Percentiles rank a stretch among this genome's conserved stretches.
Evolutionary conservation across 306 rosid genomes (phyloP).

Genomic region (Corylus avellana): DNA sequence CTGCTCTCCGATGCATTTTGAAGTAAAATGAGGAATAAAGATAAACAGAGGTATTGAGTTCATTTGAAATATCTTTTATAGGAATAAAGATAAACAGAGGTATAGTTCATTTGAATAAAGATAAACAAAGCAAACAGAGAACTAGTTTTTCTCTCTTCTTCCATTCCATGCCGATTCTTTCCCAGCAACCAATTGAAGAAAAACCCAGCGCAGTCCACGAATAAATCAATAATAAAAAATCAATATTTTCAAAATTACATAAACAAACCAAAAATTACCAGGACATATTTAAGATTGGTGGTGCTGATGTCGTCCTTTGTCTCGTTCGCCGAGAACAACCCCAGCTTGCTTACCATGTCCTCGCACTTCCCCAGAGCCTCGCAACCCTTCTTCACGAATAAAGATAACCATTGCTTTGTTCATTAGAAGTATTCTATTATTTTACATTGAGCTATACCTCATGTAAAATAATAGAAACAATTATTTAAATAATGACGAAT

Average conservation of each 20-base stretch:
- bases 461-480: no score
- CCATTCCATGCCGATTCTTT: not conserved
- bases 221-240: not conserved
- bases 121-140: not conserved
- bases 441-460: no score
- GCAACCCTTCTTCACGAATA: slow-evolving; percentile 68
- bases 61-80: no score
- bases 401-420: no score
- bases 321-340: slow-evolving; percentile 84
- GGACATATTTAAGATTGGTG: slow-evolving; percentile 69
- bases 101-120: no score
- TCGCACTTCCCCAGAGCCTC: slow-evolving; percentile 66
- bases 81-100: no score
- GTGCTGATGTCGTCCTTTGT: slow-evolving; percentile 92
- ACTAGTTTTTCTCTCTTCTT: not conserved
- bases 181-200: not conserved
- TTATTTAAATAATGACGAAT: no score
- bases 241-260: not conserved
- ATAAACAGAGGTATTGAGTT: no score
- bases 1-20: no score
- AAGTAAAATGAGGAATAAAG: no score
- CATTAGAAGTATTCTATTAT: no score
- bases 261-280: slow-evolving; percentile 48
- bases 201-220: not conserved
- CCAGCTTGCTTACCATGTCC: slow-evolving; percentile 77